These are phyloP conservation scores for Inonotus obliquus DNA, from an alignment of 1,284 basidiomycete species.

Conservation along the genomic window DNA sequence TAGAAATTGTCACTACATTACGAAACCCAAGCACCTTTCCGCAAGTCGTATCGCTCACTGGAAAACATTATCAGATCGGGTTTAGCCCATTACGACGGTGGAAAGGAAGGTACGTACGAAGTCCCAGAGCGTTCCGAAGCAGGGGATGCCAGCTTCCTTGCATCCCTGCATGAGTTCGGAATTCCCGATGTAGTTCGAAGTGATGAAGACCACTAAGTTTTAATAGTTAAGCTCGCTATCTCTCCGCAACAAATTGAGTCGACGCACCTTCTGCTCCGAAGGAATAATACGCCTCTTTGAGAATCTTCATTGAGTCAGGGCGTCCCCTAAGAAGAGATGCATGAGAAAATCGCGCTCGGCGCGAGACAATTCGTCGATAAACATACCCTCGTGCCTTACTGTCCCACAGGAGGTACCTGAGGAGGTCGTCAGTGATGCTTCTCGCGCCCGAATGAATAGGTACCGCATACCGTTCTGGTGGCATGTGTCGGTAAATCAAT, in stretches of 20 bases:
- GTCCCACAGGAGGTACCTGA: constrained; percentile 63
- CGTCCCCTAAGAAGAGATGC: constrained; percentile 40
- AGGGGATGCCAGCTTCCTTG: constrained; percentile 65
- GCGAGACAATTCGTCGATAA: background rate
- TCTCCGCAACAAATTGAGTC: background rate
- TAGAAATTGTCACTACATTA: constrained; percentile 6
- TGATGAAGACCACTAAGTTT: constrained; percentile 65
- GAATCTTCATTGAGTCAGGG: constrained; percentile 71
- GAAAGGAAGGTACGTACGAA: constrained; percentile 43
- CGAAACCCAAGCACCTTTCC: background rate
- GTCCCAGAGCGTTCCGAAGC: constrained; percentile 70
- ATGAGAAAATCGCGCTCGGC: background rate
- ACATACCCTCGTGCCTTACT: constrained; percentile 47
- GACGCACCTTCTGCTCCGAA: constrained; percentile 68
- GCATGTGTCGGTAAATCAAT: constrained; percentile 61
- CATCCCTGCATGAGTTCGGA: constrained; percentile 74
- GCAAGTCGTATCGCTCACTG: constrained; percentile 1
- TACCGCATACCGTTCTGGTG: constrained; percentile 44
- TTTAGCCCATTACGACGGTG: background rate
- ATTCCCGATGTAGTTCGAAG: constrained; percentile 70
- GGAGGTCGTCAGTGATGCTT: background rate
- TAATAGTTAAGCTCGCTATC: constrained; percentile 15
- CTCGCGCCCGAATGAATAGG: background rate
- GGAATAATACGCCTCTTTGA: constrained; percentile 58
- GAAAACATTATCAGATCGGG: background rate